Conservation (phyloP, 2,329 filamentous ascomycete genomes). For the Phialocephala sp. region DNA sequence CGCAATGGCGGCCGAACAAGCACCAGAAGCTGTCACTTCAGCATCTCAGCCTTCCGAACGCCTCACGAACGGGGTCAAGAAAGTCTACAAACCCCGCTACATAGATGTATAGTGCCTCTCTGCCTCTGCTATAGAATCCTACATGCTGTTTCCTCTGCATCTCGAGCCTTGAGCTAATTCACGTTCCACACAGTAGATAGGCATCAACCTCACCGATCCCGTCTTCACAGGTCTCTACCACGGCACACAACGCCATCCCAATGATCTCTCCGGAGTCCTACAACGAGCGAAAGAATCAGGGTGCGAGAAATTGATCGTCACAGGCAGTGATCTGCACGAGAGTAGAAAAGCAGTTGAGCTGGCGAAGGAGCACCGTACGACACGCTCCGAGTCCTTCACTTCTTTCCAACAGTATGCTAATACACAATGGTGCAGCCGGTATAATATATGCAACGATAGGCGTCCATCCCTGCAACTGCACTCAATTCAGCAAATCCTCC, state of each 20-base stretch:
- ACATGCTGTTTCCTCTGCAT: background rate
- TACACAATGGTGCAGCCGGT: constrained; percentile 60
- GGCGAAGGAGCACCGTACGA: constrained; percentile 76
- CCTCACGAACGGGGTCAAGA: constrained; percentile 6
- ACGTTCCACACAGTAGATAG: constrained; percentile 61
- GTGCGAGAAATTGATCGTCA: constrained; percentile 90
- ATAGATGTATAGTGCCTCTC: constrained; percentile 58
- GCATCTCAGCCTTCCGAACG: constrained; percentile 16
- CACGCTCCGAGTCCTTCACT: too few species aligned
- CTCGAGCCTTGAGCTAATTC: constrained; percentile 5
- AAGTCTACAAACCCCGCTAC: constrained; percentile 54
- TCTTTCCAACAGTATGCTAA: constrained; percentile 5
- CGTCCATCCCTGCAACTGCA: constrained; percentile 89
- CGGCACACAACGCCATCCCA: constrained; percentile 74
- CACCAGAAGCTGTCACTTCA: background rate
- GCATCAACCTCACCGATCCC: constrained; percentile 94
- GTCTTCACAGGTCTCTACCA: constrained; percentile 88
- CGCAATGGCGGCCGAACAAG: constrained; percentile 22
- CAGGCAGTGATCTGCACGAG: constrained; percentile 84
- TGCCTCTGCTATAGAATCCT: background rate
- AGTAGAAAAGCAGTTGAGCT: constrained; percentile 77
- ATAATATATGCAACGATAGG: constrained; percentile 89
- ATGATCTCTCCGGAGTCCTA: constrained; percentile 80
- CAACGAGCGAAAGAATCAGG: constrained; percentile 77
- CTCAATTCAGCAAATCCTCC: constrained; percentile 70